Evolutionary conservation across 306 rosid species (phyloP), one percentile per base, ranked within the genome.

Genomic region (Cucumis cinereus): DNA sequence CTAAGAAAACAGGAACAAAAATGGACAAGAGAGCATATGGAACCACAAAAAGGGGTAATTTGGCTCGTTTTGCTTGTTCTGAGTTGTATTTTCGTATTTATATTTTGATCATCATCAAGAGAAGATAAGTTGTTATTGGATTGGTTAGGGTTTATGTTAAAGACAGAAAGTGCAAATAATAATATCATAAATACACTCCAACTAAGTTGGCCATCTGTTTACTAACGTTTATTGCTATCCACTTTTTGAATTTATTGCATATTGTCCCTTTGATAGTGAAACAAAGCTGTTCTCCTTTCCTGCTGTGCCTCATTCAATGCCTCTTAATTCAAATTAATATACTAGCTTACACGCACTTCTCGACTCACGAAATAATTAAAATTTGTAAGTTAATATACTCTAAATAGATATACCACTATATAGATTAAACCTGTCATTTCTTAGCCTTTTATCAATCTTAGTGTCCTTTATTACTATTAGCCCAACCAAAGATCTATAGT

Each of bases 191-290:
- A 77, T 81, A 79, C 76, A 28, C 10, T 38, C 78, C 74, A 83
- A 79, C 89, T 59, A 71, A 63, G 56, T 85, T 77, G 84, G 80
- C 81, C 45, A 45, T 77, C 83, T 10, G 16, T 79, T 81, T 36
- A 82, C 64, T 77, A 72, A 36, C 47, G 19, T 7, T 9, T 15
- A 20, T 28, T 33, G 30, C 49, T 4, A 47, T 24, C 57, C 59
- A 10, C 84, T 63, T 84, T 81, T 79, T 64, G 73, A 43, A 58
- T 82, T 83, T 17, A 77, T 68, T 55, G 70, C 69, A 1, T 62
- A 12, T 62, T 17, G 22, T 33, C 69, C 43, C 23, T 1, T 17
- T 62, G 69, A 62, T 16, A 62, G 45, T 30, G 69, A 62, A 30
- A 62, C 13, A 62, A 62, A 62, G 43, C 69, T 62, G 45, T 14